Conservation (phyloP, 2,329 filamentous ascomycete species). For the Sarocladiaceae sp. region DNA sequence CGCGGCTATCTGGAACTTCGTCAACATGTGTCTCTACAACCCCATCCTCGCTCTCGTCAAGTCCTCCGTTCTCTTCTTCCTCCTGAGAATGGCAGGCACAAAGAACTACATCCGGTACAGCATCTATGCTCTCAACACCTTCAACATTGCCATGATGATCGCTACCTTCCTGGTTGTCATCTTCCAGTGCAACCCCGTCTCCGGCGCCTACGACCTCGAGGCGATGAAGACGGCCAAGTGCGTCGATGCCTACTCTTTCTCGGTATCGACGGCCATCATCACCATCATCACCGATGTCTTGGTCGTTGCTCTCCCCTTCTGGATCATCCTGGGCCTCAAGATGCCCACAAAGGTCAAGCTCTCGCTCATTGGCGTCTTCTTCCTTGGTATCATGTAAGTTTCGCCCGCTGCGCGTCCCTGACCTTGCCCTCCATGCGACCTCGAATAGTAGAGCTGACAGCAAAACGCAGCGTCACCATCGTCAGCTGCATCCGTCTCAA, state of each 20-base stretch:
- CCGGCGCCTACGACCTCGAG: conserved; percentile 23
- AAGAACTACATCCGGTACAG: conserved; percentile 24
- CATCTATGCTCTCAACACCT: conserved; percentile 21
- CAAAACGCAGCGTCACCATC: conserved; percentile 22
- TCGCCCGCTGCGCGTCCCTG: background rate
- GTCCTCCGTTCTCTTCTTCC: conserved; percentile 36
- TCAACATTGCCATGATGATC: conserved; percentile 26
- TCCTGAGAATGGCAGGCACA: conserved; percentile 35
- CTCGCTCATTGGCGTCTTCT: conserved; percentile 32
- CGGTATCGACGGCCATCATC: conserved; percentile 13
- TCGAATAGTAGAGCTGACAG: background rate
- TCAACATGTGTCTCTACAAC: conserved; percentile 34
- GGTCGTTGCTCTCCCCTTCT: conserved; percentile 31
- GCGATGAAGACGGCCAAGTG: conserved; percentile 22
- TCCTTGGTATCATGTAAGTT: conserved; percentile 29
- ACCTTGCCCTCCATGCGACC: background rate
- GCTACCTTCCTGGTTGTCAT: conserved; percentile 30
- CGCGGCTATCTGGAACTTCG: conserved; percentile 13
- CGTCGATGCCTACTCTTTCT: conserved; percentile 17
- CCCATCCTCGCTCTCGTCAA: conserved; percentile 39
- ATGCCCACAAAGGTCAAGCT: conserved; percentile 31
- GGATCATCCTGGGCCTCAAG: conserved; percentile 32
- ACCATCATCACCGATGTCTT: conserved; percentile 36
- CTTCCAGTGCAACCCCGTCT: conserved; percentile 33
- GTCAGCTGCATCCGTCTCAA: conserved; percentile 25